Evolutionary conservation across 139 green algal genomes (phyloP).

Genomic region (Chlorella sp.): DNA sequence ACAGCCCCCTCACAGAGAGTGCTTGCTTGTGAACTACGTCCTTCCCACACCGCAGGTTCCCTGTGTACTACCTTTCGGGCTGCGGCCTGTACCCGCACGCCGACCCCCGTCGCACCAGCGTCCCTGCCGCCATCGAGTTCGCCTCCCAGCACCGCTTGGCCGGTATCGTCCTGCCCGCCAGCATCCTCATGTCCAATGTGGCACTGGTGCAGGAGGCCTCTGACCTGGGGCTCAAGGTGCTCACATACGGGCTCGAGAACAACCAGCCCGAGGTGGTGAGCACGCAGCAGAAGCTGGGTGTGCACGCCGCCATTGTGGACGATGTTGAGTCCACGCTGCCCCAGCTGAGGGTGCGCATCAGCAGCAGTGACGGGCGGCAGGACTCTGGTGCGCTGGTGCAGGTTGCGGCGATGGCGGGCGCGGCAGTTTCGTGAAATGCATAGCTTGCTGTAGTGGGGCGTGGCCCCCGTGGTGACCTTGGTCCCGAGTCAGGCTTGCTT

Average conservation of each 20-base stretch:
- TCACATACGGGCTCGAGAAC: conserved; percentile 79
- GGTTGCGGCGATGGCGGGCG: too few relatives aligned
- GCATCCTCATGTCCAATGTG: conserved; percentile 12
- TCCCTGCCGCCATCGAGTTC: conserved; percentile 57
- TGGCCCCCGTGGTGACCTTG: too few relatives aligned
- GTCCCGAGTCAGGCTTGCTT: too few relatives aligned
- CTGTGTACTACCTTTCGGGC: conserved; percentile 75
- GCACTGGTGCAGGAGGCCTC: conserved; percentile 30
- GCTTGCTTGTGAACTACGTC: neutral
- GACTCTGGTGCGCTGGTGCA: too few relatives aligned
- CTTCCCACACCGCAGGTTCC: conserved; percentile 18
- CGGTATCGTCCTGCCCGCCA: conserved; percentile 52
- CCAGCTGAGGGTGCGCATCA: too few relatives aligned
- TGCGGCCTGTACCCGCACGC: conserved; percentile 49
- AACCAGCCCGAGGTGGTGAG: conserved; percentile 58
- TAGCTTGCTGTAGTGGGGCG: too few relatives aligned
- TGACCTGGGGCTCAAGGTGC: conserved; percentile 43
- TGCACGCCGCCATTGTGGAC: conserved; percentile 76
- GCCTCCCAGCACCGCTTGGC: conserved; percentile 23
- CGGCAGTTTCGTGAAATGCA: too few relatives aligned
- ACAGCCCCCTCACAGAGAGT: neutral
- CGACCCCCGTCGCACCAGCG: conserved; percentile 60
- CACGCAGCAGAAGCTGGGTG: conserved; percentile 54
- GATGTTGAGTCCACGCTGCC: too few relatives aligned
- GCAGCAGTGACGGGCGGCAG: too few relatives aligned